Base-by-base conservation (phyloP, 306 rosid genomes). In the Cucurbita ficifolia region DNA sequence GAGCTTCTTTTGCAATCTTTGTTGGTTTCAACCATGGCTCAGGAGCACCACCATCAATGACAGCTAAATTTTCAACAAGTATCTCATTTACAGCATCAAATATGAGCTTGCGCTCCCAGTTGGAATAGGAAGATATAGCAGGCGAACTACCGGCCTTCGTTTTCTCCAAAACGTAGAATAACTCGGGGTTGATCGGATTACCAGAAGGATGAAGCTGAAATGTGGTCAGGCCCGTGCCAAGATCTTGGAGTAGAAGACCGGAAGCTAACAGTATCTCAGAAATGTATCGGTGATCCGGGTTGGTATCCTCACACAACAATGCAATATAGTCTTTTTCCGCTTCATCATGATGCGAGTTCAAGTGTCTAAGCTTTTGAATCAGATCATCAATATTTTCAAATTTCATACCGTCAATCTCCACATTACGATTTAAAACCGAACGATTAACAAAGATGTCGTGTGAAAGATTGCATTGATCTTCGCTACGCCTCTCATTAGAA, bases 51-150 rank as follows among this genome's bases (percentile, higher is more conserved):
- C 86, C 59, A 46, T 68, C 56, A 38, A 70, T 52, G 45, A 64
- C 76, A 10, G 80, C 76, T 76, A 90, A 62, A 78, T 90, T 90
- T 46, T 62, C 79, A 10, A 77, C 81, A 38, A 90, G 90, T 65
- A 93, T 84, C 74, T 93, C 98, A 43, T 93, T 93, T 59, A 93
- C 92, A 54, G 89, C 83, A 75, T 93, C 96, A 55, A 93, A 90
- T 63, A 93, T 82, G 84, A 93, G 92, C 61, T 85, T 88, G 74
- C 94, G 76, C 83, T 85, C 92, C 11, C 54, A 3, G 45, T 39
- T 38, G 70, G 75, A 62, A 51, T 16, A 5, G 78, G 49, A 67
- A 73, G 80, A 83, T 81, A 83, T 29, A 75, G 59, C 86, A 0
- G 78, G 80, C 76, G 84, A 71, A 65, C 87, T 84, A 75, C 96